Conservation (phyloP, 345 rosid genomes). For the Conringia planisiliqua region DNA sequence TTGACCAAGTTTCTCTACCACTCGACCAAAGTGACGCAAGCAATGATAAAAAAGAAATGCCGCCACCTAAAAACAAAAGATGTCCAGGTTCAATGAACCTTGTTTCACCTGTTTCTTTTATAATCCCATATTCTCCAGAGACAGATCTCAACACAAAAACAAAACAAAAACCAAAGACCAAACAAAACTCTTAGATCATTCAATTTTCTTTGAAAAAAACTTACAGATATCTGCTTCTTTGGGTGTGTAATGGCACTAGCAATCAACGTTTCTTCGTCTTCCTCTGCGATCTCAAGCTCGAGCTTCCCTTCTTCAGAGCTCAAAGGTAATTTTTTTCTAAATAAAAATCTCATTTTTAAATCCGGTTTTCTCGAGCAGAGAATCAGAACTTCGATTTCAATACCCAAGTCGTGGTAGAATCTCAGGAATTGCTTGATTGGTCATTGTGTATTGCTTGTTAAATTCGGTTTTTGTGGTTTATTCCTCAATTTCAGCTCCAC, state of each 20-base stretch:
- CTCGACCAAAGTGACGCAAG: constrained; percentile 32
- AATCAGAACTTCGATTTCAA: too few species aligned
- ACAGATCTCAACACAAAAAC: neutral
- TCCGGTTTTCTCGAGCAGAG: neutral
- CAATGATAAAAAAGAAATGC: constrained; percentile 24
- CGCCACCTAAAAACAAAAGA: constrained; percentile 15
- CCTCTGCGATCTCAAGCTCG: constrained; percentile 35
- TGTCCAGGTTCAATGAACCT: constrained; percentile 45
- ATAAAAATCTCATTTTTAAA: neutral
- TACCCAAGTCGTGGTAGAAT: too few species aligned
- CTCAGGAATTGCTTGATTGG: neutral
- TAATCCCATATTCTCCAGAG: neutral
- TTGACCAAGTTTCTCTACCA: constrained; percentile 23
- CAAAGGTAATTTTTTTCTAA: constrained; percentile 35
- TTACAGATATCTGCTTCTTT: neutral
- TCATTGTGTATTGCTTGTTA: neutral
- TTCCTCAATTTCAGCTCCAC: constrained; percentile 37
- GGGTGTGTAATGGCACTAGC: constrained; percentile 46
- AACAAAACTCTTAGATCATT: neutral
- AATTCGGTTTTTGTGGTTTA: neutral
- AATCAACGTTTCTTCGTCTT: constrained; percentile 43
- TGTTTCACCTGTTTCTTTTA: constrained; percentile 12
- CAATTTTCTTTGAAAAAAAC: neutral
- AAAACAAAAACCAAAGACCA: neutral
- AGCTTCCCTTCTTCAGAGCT: constrained; percentile 36